These are phyloP conservation scores for Chamaecyparis obtusa DNA, from an alignment of 75 land plant genomes.

Conservation along the genomic window DNA sequence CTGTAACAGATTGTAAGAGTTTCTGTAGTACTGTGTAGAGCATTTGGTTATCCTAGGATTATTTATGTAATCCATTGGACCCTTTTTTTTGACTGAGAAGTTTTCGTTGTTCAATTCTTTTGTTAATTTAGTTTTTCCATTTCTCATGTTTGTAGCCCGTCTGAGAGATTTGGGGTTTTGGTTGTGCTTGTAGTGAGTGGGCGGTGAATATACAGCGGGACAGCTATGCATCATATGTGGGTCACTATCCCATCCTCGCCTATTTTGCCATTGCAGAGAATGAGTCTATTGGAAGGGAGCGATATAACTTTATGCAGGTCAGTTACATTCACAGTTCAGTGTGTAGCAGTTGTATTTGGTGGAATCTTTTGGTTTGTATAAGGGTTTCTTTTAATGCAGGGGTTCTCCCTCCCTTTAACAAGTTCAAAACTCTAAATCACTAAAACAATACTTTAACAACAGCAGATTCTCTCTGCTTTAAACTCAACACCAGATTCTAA, in stretches of 20 bases:
- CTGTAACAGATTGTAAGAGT: too few relatives aligned
- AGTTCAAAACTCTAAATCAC: too few relatives aligned
- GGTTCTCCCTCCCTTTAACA: too few relatives aligned
- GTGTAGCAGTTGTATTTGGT: not conserved
- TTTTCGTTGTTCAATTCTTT: not conserved
- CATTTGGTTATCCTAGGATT: not conserved
- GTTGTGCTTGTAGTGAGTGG: conserved; percentile 44
- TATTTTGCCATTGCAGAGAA: conserved; percentile 60
- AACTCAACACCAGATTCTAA: too few relatives aligned
- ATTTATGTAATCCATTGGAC: not conserved
- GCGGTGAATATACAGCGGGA: conserved; percentile 67
- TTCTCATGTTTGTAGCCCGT: not conserved
- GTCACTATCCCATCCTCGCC: conserved; percentile 51
- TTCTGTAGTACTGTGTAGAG: not conserved
- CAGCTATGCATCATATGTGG: conserved; percentile 57
- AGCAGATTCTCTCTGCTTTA: too few relatives aligned
- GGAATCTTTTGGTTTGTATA: too few relatives aligned
- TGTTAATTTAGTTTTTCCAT: not conserved
- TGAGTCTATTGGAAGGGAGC: conserved; percentile 62
- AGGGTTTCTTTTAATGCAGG: too few relatives aligned
- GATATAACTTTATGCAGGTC: conserved; percentile 63
- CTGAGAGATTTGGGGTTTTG: conserved; percentile 5
- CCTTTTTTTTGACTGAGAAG: not conserved
- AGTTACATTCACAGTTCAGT: not conserved
- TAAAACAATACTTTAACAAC: too few relatives aligned